Evolutionary conservation across 768 basidiomycete species (phyloP).

Genomic region (Mycena albidolilacea): DNA sequence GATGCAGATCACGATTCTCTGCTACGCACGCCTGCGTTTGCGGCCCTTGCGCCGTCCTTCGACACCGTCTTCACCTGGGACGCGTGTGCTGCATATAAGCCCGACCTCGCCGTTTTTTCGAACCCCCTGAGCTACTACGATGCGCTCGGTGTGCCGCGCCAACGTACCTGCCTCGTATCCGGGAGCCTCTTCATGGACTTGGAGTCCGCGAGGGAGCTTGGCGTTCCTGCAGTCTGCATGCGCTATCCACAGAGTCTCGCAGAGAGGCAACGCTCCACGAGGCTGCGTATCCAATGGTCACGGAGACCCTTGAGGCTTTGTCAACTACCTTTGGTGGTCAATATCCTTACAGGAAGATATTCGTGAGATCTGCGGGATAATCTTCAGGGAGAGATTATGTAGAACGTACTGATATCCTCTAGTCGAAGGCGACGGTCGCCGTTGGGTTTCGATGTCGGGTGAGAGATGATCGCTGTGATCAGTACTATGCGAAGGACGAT

Average conservation of each 20-base stretch:
- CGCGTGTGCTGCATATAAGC: slow-evolving; percentile 9
- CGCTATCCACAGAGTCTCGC: slow-evolving; percentile 1
- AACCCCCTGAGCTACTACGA: not conserved
- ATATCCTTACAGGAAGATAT: too few species aligned
- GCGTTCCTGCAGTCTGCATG: slow-evolving; percentile 13
- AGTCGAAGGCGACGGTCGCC: too few species aligned
- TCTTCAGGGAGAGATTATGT: too few species aligned
- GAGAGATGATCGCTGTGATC: too few species aligned
- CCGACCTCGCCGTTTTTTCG: not conserved
- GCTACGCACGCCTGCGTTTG: not conserved
- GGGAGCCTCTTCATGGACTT: slow-evolving; percentile 4
- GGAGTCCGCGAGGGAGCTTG: slow-evolving; percentile 19
- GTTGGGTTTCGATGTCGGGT: too few species aligned
- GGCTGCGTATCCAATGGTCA: too few species aligned
- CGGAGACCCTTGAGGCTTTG: too few species aligned
- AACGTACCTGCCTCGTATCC: slow-evolving; percentile 9
- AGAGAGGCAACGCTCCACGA: too few species aligned
- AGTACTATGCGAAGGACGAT: too few species aligned
- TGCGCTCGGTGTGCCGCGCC: not conserved
- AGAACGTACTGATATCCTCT: too few species aligned
- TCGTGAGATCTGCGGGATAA: too few species aligned
- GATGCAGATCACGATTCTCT: slow-evolving; percentile 14
- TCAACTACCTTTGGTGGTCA: too few species aligned
- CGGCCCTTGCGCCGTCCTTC: slow-evolving; percentile 3
- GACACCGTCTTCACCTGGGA: slow-evolving; percentile 17